Conservation (phyloP, 2,329 filamentous ascomycete genomes). For the Scytalidium sp. region DNA sequence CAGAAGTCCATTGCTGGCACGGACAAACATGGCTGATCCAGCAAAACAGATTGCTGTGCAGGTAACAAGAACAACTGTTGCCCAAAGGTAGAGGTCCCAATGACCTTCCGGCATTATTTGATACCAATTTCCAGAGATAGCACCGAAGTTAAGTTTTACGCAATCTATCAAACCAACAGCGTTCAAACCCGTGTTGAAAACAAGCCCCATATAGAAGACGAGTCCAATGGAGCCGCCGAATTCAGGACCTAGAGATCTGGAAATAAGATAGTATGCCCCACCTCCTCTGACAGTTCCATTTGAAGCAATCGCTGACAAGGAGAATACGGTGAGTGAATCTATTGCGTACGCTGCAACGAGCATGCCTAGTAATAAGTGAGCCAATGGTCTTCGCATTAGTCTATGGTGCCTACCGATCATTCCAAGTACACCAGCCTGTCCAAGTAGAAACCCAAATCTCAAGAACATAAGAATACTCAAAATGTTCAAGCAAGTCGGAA, state of each 20-base stretch:
- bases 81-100: slow-evolving; percentile 75
- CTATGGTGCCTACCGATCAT: slow-evolving; percentile 72
- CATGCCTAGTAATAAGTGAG: slow-evolving; percentile 50
- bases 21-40: slow-evolving; percentile 76
- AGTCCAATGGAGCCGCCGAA: slow-evolving; percentile 87
- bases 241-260: slow-evolving; percentile 78
- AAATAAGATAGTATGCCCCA: slow-evolving; percentile 87
- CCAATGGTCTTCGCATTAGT: no score
- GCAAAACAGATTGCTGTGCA: slow-evolving; percentile 76
- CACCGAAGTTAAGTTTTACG: slow-evolving; percentile 70
- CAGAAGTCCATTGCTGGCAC: slow-evolving; percentile 75
- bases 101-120: slow-evolving; percentile 66
- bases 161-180: slow-evolving; percentile 84
- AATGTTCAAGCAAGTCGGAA: slow-evolving; percentile 86
- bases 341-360: slow-evolving; percentile 75
- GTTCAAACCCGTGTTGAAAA: slow-evolving; percentile 84
- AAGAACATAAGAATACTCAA: slow-evolving; percentile 91
- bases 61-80: slow-evolving; percentile 65
- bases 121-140: slow-evolving; percentile 50
- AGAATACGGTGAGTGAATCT: slow-evolving; percentile 81
- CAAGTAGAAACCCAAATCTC: slow-evolving; percentile 80
- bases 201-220: slow-evolving; percentile 87
- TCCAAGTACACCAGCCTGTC: slow-evolving; percentile 74
- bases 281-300: slow-evolving; percentile 87
- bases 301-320: slow-evolving; percentile 83